Percentiles rank a stretch among this genome's conserved stretches.
Evolutionary conservation across 2,329 filamentous ascomycete species (phyloP).

Genomic region (Ambrosiella xylebori): DNA sequence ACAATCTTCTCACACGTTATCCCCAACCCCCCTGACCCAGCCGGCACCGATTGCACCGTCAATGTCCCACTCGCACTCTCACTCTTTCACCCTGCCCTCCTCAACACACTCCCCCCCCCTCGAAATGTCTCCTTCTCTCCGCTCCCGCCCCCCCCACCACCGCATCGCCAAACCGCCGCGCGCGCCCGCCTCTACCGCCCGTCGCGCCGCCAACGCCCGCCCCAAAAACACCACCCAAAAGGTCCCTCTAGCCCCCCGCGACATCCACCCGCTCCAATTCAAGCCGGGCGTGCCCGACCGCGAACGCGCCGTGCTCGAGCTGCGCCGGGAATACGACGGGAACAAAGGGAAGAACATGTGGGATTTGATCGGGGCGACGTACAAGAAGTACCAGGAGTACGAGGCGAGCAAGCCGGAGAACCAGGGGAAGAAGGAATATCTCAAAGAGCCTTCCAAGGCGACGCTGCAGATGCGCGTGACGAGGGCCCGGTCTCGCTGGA

Average conservation of each 20-base stretch:
- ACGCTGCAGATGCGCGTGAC: slow-evolving; percentile 40
- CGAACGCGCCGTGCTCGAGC: slow-evolving; percentile 31
- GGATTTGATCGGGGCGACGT: slow-evolving; percentile 33
- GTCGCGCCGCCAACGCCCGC: neutral
- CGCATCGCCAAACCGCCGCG: neutral
- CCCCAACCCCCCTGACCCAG: slow-evolving; percentile 19
- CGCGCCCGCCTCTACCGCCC: neutral
- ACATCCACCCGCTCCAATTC: slow-evolving; percentile 21
- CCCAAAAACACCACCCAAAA: slow-evolving; percentile 2
- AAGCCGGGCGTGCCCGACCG: slow-evolving; percentile 30
- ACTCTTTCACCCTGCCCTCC: neutral
- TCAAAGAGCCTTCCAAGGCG: slow-evolving; percentile 27
- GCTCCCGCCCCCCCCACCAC: neutral
- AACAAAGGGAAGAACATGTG: slow-evolving; percentile 42
- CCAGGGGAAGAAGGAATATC: slow-evolving; percentile 15
- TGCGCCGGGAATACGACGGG: slow-evolving; percentile 28
- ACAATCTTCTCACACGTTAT: neutral
- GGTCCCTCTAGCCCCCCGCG: neutral
- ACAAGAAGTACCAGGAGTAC: slow-evolving; percentile 14
- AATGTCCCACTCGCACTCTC: neutral
- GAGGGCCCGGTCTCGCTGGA: slow-evolving; percentile 31
- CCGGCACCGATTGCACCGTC: neutral
- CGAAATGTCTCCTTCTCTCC: neutral
- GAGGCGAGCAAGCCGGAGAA: neutral
- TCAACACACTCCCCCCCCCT: neutral